Conservation (phyloP, 2,329 filamentous ascomycete genomes). For the Colletotrichum tanaceti region DNA sequence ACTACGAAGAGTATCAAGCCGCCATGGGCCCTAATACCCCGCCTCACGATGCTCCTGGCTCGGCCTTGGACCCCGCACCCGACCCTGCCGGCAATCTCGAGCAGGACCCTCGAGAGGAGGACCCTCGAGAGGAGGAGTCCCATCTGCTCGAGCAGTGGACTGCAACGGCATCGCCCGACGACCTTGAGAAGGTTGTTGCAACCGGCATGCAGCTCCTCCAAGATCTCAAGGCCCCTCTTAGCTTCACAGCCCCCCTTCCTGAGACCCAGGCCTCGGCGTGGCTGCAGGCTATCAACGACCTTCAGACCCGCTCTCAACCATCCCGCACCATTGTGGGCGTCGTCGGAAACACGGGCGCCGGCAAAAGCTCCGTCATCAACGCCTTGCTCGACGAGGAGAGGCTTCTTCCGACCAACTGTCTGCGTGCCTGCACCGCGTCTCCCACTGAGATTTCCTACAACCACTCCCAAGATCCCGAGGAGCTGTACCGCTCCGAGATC, state of each 20-base stretch:
- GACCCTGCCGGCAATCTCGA: not conserved
- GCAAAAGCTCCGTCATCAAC: conserved; percentile 73
- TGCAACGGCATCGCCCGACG: conserved; percentile 18
- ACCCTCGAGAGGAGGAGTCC: not conserved
- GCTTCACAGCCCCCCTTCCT: not conserved
- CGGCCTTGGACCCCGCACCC: not conserved
- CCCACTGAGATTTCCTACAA: conserved; percentile 72
- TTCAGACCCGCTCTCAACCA: conserved; percentile 49
- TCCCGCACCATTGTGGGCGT: conserved; percentile 63
- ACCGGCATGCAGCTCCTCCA: conserved; percentile 29
- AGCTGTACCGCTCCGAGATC: conserved; percentile 64
- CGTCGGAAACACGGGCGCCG: conserved; percentile 70
- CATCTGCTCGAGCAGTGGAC: conserved; percentile 24
- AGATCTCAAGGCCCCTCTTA: conserved; percentile 20
- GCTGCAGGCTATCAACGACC: conserved; percentile 25
- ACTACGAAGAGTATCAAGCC: not conserved
- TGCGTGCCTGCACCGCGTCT: conserved; percentile 71
- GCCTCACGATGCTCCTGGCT: no score
- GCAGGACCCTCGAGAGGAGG: not conserved
- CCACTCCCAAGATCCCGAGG: conserved; percentile 51
- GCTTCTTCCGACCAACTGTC: conserved; percentile 59
- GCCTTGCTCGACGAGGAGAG: conserved; percentile 71
- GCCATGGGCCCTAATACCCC: not conserved
- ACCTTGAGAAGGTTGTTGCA: conserved; percentile 22
- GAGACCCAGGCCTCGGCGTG: conserved; percentile 24